phyloP scores from a whole-genome alignment of 2,329 filamentous ascomycete species.

The Penicillium sp. region DNA sequence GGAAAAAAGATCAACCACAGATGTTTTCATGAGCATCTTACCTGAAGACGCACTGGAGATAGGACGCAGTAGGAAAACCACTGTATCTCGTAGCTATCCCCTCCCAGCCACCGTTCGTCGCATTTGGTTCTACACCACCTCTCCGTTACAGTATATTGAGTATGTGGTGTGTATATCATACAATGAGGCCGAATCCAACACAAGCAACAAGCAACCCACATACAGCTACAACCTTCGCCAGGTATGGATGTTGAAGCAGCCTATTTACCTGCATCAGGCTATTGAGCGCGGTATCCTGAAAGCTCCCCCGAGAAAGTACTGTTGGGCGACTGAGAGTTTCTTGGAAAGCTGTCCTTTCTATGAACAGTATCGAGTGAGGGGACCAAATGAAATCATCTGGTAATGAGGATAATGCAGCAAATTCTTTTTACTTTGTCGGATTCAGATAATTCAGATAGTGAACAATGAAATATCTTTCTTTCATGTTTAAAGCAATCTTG shows the following conservation, averaged over 20 bases:
- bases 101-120: not conserved
- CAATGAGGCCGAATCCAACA: not conserved
- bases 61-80: not conserved
- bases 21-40: constrained; percentile 1
- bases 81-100: not conserved
- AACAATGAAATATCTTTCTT: not conserved
- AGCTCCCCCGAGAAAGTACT: not conserved
- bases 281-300: not conserved
- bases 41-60: not conserved
- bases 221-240: not conserved
- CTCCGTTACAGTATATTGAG: not conserved
- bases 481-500: not conserved
- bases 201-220: not conserved
- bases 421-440: not conserved
- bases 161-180: constrained; percentile 4
- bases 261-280: not conserved
- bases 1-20: not conserved
- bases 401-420: not conserved
- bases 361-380: not conserved
- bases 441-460: not conserved
- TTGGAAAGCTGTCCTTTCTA: not conserved
- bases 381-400: not conserved
- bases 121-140: constrained; percentile 3
- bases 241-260: constrained; percentile 1
- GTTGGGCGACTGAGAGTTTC: not conserved